These are phyloP conservation scores for Helenozyma baotianmanensis DNA, from an alignment of 805 yeast genomes.

Conservation along the genomic window DNA sequence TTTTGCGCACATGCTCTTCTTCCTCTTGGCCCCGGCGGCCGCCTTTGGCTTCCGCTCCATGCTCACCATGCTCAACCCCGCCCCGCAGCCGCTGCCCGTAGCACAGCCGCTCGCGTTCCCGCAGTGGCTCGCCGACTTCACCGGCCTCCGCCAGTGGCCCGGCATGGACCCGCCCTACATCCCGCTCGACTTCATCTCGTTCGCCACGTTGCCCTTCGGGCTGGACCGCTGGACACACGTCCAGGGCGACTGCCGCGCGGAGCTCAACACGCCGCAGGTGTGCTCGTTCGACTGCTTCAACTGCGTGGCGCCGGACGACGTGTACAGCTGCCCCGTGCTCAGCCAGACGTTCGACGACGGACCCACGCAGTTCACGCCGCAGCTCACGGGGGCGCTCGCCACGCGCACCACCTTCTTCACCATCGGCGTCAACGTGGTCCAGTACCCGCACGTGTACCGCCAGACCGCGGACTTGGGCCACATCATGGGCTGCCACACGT, in stretches of 20 bases:
- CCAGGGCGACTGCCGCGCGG: conserved; percentile 56
- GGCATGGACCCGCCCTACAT: conserved; percentile 83
- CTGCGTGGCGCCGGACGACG: conserved; percentile 74
- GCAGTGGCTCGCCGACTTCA: conserved; percentile 68
- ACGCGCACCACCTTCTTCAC: conserved; percentile 74
- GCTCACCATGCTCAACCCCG: too few species aligned
- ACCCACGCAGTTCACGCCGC: conserved; percentile 69
- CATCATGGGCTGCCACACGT: conserved; percentile 81
- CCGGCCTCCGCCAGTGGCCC: conserved; percentile 81
- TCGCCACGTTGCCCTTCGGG: conserved; percentile 44
- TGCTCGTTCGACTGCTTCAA: conserved; percentile 87
- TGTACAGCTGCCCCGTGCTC: conserved; percentile 64
- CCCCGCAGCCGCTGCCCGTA: too few species aligned
- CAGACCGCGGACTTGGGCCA: conserved; percentile 61
- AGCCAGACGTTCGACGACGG: conserved; percentile 96
- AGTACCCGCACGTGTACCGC: conserved; percentile 68
- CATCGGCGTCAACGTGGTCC: conserved; percentile 74
- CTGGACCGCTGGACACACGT: conserved; percentile 37
- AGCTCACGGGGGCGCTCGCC: conserved; percentile 48
- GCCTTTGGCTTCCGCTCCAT: neutral
- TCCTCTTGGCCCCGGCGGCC: neutral
- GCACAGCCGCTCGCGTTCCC: conserved; percentile 53
- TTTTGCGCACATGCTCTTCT: neutral
- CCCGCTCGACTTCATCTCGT: conserved; percentile 67
- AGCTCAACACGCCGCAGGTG: conserved; percentile 34